These are phyloP conservation scores for Blastobotrys muscicola DNA, from an alignment of 805 yeast species.

Conservation along the genomic window DNA sequence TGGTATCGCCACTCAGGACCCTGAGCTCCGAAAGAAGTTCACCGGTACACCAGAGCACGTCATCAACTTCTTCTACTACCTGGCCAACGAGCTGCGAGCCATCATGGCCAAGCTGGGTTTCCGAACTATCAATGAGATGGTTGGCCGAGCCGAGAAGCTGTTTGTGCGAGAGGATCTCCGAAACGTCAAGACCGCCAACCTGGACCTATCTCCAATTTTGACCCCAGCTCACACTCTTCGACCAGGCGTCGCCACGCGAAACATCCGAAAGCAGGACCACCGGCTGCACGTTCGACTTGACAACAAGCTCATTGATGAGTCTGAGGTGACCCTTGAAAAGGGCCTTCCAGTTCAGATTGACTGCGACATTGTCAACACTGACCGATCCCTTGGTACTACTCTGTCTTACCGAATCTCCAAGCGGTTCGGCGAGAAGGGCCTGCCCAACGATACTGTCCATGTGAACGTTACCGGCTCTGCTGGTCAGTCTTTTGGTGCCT, in stretches of 20 bases:
- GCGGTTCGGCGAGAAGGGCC: slow-evolving; percentile 82
- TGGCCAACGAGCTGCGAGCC: slow-evolving; percentile 82
- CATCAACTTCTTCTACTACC: slow-evolving; percentile 91
- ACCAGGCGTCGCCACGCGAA: slow-evolving; percentile 93
- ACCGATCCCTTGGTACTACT: slow-evolving; percentile 92
- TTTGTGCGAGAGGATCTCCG: slow-evolving; percentile 76
- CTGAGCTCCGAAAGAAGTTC: slow-evolving; percentile 83
- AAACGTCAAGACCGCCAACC: slow-evolving; percentile 80
- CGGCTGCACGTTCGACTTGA: slow-evolving; percentile 86
- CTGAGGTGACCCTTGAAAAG: slow-evolving; percentile 88
- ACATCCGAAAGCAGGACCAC: slow-evolving; percentile 90
- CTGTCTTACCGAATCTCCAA: slow-evolving; percentile 89
- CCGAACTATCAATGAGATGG: slow-evolving; percentile 95
- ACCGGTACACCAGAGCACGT: slow-evolving; percentile 97
- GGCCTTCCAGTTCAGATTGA: slow-evolving; percentile 95
- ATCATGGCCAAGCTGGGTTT: slow-evolving; percentile 94
- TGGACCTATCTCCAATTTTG: slow-evolving; percentile 85
- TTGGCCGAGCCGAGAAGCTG: slow-evolving; percentile 90
- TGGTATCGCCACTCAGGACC: slow-evolving; percentile 98
- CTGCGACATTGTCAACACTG: slow-evolving; percentile 89
- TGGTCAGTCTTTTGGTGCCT: slow-evolving; percentile 98
- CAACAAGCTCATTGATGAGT: slow-evolving; percentile 91
- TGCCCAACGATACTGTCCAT: slow-evolving; percentile 94
- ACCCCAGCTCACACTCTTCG: slow-evolving; percentile 96
- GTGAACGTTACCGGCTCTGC: slow-evolving; percentile 89